Evolutionary conservation across 2,329 filamentous ascomycete genomes (phyloP), one percentile per base, ranked within the genome.

Genomic region (Magnaporthiopsis poae): DNA sequence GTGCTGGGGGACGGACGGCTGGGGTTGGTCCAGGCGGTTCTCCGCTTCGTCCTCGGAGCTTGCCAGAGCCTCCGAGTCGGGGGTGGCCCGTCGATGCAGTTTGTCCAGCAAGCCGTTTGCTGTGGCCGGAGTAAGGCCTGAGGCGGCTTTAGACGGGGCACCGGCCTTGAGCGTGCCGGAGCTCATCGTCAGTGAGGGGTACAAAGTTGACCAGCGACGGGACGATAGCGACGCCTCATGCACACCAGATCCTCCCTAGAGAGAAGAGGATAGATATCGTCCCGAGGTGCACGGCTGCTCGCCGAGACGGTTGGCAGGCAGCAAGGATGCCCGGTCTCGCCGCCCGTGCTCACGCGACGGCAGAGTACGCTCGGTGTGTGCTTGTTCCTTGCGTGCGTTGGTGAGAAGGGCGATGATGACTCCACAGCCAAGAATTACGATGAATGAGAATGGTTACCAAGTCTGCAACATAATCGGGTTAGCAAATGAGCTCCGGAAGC

Each of bases 41-140:
- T 96, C 90, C 67, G 81, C 84, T 77, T 99, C 95, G 76, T 98
- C 95, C 76, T 98, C 95, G 15, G 93, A 97, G 71, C 94, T 98
- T 65, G 90, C 92, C 68, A 98, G 81, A 65, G 91, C 94, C 75
- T 98, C 94, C 3, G 93, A 97, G 75, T 98, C 95, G 29, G 94
- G 94, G 1, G 94, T 97, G 9, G 92, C 92, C 66, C 90, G 90
- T 72, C 93, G 87, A 72, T 90, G 90, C 64, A 89, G 82, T 75
- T 92, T 95, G 64, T 94, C 91, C 46, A 91, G 82, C 63, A 91
- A 79, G 59, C 82, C 89, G 71, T 78, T 86, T 29, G 85, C 80
- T 66, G 83, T 76, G 69, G 80, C 76, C 68, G 78, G 71, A 70
- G 81, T 72, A 73, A 80, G 77, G 69, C 75, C 77, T 72, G 81